Conservation (phyloP, 768 basidiomycete species). For the Dacryopinax spathularia region DNA sequence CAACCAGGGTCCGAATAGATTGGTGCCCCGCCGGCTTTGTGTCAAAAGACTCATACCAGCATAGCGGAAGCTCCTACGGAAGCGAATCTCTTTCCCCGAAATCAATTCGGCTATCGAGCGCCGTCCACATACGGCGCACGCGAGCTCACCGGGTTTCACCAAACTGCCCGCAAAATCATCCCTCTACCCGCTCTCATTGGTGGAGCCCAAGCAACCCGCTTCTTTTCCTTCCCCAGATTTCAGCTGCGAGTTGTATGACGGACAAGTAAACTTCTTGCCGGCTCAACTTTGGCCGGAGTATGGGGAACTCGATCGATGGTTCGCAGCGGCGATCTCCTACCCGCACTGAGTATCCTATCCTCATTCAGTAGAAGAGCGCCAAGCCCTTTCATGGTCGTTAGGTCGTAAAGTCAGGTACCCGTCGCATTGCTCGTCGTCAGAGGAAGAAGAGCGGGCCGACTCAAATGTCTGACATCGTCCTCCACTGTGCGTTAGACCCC, state of each 20-base stretch:
- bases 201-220: neutral
- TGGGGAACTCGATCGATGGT: too few relatives aligned
- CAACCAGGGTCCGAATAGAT: neutral
- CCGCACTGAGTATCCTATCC: too few relatives aligned
- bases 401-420: too few relatives aligned
- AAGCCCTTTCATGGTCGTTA: too few relatives aligned
- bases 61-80: neutral
- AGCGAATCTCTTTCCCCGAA: neutral
- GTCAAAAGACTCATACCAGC: neutral
- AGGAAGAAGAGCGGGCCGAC: too few relatives aligned
- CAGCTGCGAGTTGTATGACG: neutral
- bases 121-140: neutral
- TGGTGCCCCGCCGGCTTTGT: neutral
- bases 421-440: too few relatives aligned
- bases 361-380: too few relatives aligned
- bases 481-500: neutral
- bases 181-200: neutral
- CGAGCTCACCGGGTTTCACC: constrained; percentile 4
- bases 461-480: too few relatives aligned
- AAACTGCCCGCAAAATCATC: neutral
- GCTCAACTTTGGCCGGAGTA: neutral
- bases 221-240: constrained; percentile 3
- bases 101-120: constrained; percentile 2
- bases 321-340: too few relatives aligned
- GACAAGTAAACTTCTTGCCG: neutral